A percentile compares a stretch with the other conserved stretches of the same genome.
Conservation (phyloP, 2,329 filamentous ascomycete genomes). For the Penicillium griseofulvum region DNA sequence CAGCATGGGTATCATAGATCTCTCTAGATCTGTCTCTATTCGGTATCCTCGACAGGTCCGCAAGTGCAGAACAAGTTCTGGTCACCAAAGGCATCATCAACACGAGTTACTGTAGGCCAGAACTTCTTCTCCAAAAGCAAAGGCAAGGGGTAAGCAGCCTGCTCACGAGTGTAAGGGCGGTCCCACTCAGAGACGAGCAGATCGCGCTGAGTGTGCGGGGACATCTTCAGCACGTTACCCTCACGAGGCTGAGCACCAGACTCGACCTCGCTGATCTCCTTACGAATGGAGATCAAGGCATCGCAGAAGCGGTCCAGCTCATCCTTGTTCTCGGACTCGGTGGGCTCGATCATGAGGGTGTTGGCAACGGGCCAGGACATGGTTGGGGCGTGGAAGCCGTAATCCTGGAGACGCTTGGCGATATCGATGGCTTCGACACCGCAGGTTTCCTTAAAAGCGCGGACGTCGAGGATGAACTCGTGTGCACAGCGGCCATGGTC, state of each 20-base stretch:
- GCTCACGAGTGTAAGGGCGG: conserved; percentile 74
- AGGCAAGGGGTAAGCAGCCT: conserved; percentile 80
- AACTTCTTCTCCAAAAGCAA: conserved; percentile 95
- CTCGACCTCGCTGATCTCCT: conserved; percentile 81
- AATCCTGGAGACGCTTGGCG: conserved; percentile 94
- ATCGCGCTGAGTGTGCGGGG: conserved; percentile 82
- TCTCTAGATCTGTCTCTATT: conserved; percentile 27
- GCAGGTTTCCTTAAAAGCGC: conserved; percentile 76
- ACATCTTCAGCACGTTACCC: conserved; percentile 82
- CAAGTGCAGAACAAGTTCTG: conserved; percentile 94
- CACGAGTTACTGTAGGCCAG: conserved; percentile 82
- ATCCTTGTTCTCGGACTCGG: conserved; percentile 85
- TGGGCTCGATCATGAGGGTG: conserved; percentile 97
- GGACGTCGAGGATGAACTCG: conserved; percentile 92
- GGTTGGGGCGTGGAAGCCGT: conserved; percentile 94
- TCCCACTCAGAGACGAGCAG: conserved; percentile 75
- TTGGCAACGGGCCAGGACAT: conserved; percentile 96
- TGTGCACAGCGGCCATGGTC: conserved; percentile 83
- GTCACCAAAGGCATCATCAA: conserved; percentile 90
- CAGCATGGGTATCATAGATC: conserved; percentile 38
- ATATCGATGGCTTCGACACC: conserved; percentile 92
- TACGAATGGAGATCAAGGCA: conserved; percentile 79
- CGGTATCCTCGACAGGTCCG: conserved; percentile 68
- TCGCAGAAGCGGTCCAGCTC: conserved; percentile 94
- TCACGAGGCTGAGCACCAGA: conserved; percentile 71